Percentiles rank a stretch among this genome's conserved stretches.
Evolutionary conservation across 164 flowering plant species (phyloP).

Genomic region (Platanus orientalis): DNA sequence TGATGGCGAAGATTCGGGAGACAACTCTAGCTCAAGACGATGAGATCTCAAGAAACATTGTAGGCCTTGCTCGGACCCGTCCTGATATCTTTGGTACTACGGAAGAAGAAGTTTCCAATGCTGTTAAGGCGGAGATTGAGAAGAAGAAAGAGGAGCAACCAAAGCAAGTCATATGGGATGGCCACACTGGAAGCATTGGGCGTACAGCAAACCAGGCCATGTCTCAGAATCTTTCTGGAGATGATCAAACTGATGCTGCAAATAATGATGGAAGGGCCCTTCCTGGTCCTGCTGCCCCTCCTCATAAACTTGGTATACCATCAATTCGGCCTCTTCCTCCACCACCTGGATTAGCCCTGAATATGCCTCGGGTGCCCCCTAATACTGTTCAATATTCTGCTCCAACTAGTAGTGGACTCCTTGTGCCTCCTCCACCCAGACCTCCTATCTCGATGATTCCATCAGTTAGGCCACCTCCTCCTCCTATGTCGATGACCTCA

Average conservation of each 20-base stretch:
- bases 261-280: slow-evolving; percentile 41
- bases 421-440: slow-evolving; percentile 46
- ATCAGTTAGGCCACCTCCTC: slow-evolving; percentile 52
- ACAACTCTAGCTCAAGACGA: slow-evolving; percentile 98
- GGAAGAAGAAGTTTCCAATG: slow-evolving; percentile 99
- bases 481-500: slow-evolving; percentile 54
- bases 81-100: slow-evolving; percentile 99
- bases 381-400: slow-evolving; percentile 48
- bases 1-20: slow-evolving; percentile 96
- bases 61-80: slow-evolving; percentile 92
- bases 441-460: slow-evolving; percentile 47
- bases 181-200: slow-evolving; percentile 96
- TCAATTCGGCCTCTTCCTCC: slow-evolving; percentile 89
- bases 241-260: slow-evolving; percentile 51
- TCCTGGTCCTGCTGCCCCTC: slow-evolving; percentile 89
- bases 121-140: slow-evolving; percentile 96
- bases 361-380: slow-evolving; percentile 68
- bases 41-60: slow-evolving; percentile 90
- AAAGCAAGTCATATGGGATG: slow-evolving; percentile 99
- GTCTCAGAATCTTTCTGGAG: slow-evolving; percentile 62
- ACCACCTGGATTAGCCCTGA: slow-evolving; percentile 74
- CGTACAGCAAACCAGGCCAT: slow-evolving; percentile 96
- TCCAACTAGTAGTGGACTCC: slow-evolving; percentile 36
- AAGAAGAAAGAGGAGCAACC: slow-evolving; percentile 98
- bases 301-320: slow-evolving; percentile 77